phyloP scores from a whole-genome alignment of 345 rosid species.

The Reutealis trisperma region DNA sequence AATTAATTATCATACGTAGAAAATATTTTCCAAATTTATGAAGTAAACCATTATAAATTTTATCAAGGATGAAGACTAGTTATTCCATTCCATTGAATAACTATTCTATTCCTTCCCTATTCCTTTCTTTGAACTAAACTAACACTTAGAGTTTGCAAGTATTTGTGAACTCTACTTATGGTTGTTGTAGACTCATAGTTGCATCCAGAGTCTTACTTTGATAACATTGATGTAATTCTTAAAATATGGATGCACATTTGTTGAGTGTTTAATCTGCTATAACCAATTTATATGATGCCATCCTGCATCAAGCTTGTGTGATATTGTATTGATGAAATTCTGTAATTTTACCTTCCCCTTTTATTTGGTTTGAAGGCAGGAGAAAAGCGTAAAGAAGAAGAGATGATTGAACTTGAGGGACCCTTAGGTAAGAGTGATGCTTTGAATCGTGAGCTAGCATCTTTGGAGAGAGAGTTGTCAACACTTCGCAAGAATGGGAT shows the following conservation, averaged over 20 bases:
- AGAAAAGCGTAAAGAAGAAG: constrained; percentile 96
- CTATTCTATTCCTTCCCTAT: too few relatives aligned
- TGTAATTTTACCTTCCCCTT: background rate
- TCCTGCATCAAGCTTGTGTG: background rate
- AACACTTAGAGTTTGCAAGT: constrained; percentile 1
- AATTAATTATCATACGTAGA: too few relatives aligned
- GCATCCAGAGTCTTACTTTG: background rate
- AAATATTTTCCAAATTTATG: too few relatives aligned
- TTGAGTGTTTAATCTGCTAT: background rate
- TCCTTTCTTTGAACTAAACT: too few relatives aligned
- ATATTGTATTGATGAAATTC: background rate
- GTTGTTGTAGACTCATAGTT: background rate
- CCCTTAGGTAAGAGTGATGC: constrained; percentile 78
- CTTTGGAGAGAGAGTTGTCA: constrained; percentile 82
- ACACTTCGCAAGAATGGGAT: constrained; percentile 63
- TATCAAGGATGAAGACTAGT: too few relatives aligned
- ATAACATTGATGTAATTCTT: background rate
- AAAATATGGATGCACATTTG: background rate
- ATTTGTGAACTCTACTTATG: background rate
- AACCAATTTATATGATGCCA: background rate
- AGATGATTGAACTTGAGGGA: constrained; percentile 88
- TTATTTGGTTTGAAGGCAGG: constrained; percentile 63
- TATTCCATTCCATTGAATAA: too few relatives aligned
- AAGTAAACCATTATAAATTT: too few relatives aligned
- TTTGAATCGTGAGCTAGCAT: constrained; percentile 69